Base-by-base conservation (phyloP, 2,329 filamentous ascomycete genomes). In the Beauveria asiatica region DNA sequence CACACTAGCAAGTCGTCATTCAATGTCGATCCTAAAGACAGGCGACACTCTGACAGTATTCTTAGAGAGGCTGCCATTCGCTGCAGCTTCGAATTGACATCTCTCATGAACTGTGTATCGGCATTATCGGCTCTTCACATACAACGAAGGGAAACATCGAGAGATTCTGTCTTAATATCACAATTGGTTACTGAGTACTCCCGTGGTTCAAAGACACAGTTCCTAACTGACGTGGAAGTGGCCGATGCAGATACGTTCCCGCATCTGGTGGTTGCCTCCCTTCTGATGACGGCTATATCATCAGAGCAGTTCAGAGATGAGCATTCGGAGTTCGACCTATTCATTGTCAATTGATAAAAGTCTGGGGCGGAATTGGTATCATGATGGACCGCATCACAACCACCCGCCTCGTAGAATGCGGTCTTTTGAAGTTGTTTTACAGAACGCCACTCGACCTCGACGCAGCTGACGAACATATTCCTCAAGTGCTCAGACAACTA, bases 281-380 rank as follows among this genome's bases (percentile, higher is more conserved):
- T 84, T 8, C 67, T 84, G 17, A 74, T 83, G 61, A 78, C 76
- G 27, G 80, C 75, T 6, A 69, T 83, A 5, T 77, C 79, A 10
- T 79, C 79, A 5, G 73, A 81, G 58, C 72, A 71, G 57, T 83
- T 84, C 66, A 75, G 80, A 3, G 78, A 81, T n/a, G 67, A 71
- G 0, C 72, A 77, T 52, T 68, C 69, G 19, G 73, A 71, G 49
- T 5, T 16, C 3, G 8, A 75, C 1, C 72, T 83, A 2, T 82
- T 78, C 64, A 76, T 83, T 33, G 67, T 83, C 49, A 77, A 83
- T 66, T 84, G 82, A 79, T 83, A 70, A 65, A 76, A 3, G 73
- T 84, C 13, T 84, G 81, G 80, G 73, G 76, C 10, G 81, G 81
- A 10, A 83, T 75, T 25, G n/a, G 59, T 13, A 17, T 56, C 8